Evolutionary conservation across 139 green algal genomes (phyloP), one percentile per base, ranked within the genome.

Genomic region (Coelastrella sp.): DNA sequence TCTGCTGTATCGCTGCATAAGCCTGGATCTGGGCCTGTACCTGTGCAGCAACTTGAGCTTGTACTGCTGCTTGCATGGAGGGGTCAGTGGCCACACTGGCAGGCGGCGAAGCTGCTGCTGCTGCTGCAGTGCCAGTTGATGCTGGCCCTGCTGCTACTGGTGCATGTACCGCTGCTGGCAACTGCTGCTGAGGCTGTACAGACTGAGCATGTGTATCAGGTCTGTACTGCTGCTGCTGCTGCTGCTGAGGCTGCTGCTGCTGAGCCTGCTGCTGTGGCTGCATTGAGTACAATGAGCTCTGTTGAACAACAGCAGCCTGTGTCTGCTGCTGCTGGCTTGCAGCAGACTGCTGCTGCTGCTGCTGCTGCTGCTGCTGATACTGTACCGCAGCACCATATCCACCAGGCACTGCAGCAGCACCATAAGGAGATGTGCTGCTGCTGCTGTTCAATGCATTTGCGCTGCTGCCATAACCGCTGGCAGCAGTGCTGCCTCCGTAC

Each of bases 1-100:
- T 81, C 4, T 81, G 73, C 50, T 81, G 73, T 25, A 68, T 51
- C 11, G 73, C 50, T 21, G 73, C 73, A 45, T 68, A 81, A 6
- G 73, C 73, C 9, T 81, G 73, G 4, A 69, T 69, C 62, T 69
- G 62, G 8, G 62, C 62, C 21, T 69, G 62, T 21, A 69, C 62
- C 17, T 69, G 62, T 19, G 62, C 62, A 9, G 62, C 62, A 19
- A 69, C 62, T 41, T 41, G 30, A 17, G 62, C 62, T 30, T 69
- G 62, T 40, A 69, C 62, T 38, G 30, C 62, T 69, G 62, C 30
- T 19, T 69, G 30, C 25, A 41, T 30, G 19, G 62, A 19, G 21
- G 30, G 27, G 21, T 38, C 62, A 40, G 2, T 40, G 3, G 30
- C 62, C 15, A 38, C 21, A 25, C 27, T 30, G 21, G 30, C 62